phyloP scores from a whole-genome alignment of 805 yeast genomes.

The Wickerhamomyces bovis region DNA sequence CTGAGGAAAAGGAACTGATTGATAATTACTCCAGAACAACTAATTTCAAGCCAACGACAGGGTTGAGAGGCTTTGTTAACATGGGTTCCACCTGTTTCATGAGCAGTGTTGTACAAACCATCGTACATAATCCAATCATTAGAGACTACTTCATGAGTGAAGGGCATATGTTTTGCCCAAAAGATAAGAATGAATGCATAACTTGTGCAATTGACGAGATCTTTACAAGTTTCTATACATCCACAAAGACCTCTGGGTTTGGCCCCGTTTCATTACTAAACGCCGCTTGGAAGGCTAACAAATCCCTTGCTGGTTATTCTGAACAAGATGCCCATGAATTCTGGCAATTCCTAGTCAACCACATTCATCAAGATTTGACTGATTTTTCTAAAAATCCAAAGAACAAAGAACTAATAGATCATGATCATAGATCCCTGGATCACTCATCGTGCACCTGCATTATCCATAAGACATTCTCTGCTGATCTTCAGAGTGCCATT shows the following conservation, averaged over 20 bases:
- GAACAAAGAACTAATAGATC: not conserved
- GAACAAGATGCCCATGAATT: slow-evolving; percentile 99
- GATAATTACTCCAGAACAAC: slow-evolving; percentile 28
- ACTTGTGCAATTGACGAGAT: slow-evolving; percentile 83
- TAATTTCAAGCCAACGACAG: slow-evolving; percentile 54
- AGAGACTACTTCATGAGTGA: slow-evolving; percentile 74
- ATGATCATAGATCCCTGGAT: slow-evolving; percentile 6
- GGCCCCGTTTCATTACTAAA: slow-evolving; percentile 77
- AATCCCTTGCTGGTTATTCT: slow-evolving; percentile 86
- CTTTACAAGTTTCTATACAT: slow-evolving; percentile 67
- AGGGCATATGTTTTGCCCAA: slow-evolving; percentile 54
- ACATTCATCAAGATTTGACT: slow-evolving; percentile 50
- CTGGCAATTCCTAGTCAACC: slow-evolving; percentile 86
- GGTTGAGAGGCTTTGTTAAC: slow-evolving; percentile 82
- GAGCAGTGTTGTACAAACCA: slow-evolving; percentile 85
- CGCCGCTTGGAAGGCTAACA: slow-evolving; percentile 85
- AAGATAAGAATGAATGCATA: slow-evolving; percentile 46
- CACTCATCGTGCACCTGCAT: slow-evolving; percentile 58
- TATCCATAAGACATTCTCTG: slow-evolving; percentile 77
- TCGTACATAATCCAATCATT: slow-evolving; percentile 86
- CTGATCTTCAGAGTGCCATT: slow-evolving; percentile 75
- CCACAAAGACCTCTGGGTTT: slow-evolving; percentile 54
- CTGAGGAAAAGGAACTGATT: slow-evolving; percentile 24
- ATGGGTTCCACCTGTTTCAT: slow-evolving; percentile 98
- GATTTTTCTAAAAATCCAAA: slow-evolving; percentile 11